Percentiles rank a stretch among this genome's conserved stretches.
Evolutionary conservation across 768 basidiomycete species (phyloP).

Genomic region (Xerocomellus dryophilus): DNA sequence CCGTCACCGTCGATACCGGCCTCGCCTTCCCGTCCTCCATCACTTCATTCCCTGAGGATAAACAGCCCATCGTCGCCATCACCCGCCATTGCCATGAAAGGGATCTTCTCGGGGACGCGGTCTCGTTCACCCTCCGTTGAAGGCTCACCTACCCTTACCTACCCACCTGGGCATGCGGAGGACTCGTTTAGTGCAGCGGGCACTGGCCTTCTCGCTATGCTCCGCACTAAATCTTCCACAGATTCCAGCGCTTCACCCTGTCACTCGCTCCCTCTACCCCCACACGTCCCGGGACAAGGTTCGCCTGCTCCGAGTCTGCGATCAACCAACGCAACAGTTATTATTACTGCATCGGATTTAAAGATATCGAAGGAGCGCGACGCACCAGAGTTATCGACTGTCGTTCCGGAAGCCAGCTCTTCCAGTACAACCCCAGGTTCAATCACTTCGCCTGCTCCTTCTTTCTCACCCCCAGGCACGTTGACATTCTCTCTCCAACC

Average conservation of each 20-base stretch:
- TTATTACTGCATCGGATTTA: conserved; percentile 30
- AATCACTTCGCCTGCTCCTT: conserved; percentile 13
- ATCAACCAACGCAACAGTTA: conserved; percentile 20
- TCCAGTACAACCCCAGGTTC: conserved; percentile 32
- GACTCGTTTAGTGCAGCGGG: conserved; percentile 60
- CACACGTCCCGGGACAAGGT: conserved; percentile 10
- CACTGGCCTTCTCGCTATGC: conserved; percentile 51
- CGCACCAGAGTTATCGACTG: conserved; percentile 15
- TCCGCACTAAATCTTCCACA: conserved; percentile 40
- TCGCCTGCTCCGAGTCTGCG: conserved; percentile 29
- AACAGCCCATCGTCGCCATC: conserved; percentile 18
- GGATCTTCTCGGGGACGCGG: conserved; percentile 24
- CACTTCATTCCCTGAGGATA: conserved; percentile 26
- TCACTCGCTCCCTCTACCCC: conserved; percentile 33
- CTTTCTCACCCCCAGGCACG: conserved; percentile 33
- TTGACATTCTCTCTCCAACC: conserved; percentile 33
- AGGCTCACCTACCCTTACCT: conserved; percentile 36
- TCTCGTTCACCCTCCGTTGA: conserved; percentile 37
- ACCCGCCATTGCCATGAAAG: conserved; percentile 18
- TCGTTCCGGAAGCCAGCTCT: conserved; percentile 8
- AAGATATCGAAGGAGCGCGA: conserved; percentile 42
- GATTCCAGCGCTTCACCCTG: conserved; percentile 26
- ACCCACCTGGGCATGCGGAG: conserved; percentile 40
- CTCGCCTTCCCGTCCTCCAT: conserved; percentile 30
- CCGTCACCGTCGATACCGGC: conserved; percentile 20